phyloP scores from a whole-genome alignment of 2,329 filamentous ascomycete species.

The Sclerotinia trifoliorum region DNA sequence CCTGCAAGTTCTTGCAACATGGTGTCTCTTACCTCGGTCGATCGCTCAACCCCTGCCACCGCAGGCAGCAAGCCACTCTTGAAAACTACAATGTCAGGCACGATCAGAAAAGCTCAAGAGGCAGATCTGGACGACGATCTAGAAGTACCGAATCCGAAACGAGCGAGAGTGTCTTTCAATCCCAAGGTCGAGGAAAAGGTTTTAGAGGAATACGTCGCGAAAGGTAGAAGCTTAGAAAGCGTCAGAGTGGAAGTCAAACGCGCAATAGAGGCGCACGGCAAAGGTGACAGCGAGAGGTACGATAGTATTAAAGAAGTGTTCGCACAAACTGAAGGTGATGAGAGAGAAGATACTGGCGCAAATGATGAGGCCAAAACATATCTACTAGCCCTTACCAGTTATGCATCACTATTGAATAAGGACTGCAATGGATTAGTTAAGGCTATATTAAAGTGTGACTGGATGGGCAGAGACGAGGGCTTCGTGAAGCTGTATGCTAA shows the following conservation, averaged over 20 bases:
- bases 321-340: constrained; percentile 23
- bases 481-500: constrained; percentile 67
- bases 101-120: constrained; percentile 35
- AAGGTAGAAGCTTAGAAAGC: constrained; percentile 33
- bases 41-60: constrained; percentile 8
- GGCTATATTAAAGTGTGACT: constrained; percentile 59
- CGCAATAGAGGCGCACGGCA: constrained; percentile 54
- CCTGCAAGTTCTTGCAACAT: constrained; percentile 18
- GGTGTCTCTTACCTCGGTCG: constrained; percentile 15
- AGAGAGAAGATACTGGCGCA: constrained; percentile 30
- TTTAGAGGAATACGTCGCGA: constrained; percentile 34
- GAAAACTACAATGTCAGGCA: constrained; percentile 35
- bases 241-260: constrained; percentile 39
- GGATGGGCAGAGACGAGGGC: constrained; percentile 62
- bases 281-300: constrained; percentile 59
- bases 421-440: constrained; percentile 59
- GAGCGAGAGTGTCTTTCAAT: constrained; percentile 38
- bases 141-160: constrained; percentile 36
- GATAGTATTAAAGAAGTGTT: constrained; percentile 61
- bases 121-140: constrained; percentile 34
- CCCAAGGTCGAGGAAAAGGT: constrained; percentile 40
- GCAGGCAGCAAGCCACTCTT: constrained; percentile 35
- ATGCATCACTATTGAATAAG: constrained; percentile 58
- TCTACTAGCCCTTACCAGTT: constrained; percentile 61
- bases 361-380: constrained; percentile 53